Evolutionary conservation across 129 eudicot genomes (phyloP).

Genomic region (Oenanthe sinensis): DNA sequence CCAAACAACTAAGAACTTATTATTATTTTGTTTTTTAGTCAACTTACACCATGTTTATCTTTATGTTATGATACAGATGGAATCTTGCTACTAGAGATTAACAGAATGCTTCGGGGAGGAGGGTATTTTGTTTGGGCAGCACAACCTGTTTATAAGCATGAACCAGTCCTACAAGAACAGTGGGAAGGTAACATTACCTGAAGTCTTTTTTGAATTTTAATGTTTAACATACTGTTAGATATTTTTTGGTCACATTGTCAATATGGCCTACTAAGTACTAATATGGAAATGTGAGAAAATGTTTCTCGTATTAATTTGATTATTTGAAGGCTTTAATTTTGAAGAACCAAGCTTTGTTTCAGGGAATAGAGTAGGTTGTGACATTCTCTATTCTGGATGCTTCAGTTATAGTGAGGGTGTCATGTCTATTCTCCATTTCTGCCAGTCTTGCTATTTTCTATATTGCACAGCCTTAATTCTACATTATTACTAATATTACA

Average conservation of each 20-base stretch:
- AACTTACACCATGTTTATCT: background rate
- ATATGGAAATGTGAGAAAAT: background rate
- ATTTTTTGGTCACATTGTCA: background rate
- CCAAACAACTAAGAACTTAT: background rate
- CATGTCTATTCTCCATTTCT: background rate
- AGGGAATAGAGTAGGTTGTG: background rate
- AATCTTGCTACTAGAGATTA: conserved; percentile 90
- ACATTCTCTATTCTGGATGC: background rate
- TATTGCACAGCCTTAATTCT: background rate
- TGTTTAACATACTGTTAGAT: background rate
- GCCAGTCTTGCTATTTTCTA: background rate
- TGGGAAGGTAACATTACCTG: conserved; percentile 64
- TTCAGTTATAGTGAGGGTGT: background rate
- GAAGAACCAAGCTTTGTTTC: background rate
- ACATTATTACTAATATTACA: background rate
- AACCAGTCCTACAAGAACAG: conserved; percentile 80
- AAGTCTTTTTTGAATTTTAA: background rate
- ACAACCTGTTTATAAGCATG: conserved; percentile 96
- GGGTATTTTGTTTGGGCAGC: conserved; percentile 99
- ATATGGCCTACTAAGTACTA: background rate
- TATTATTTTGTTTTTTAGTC: background rate
- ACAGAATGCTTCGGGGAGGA: conserved; percentile 84
- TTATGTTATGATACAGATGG: conserved; percentile 55
- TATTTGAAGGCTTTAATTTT: no score
- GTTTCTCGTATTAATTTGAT: background rate